Evolutionary conservation across 176 grass and related monocot genomes (phyloP), one percentile per base, ranked within the genome.

Genomic region (Secale cereale): DNA sequence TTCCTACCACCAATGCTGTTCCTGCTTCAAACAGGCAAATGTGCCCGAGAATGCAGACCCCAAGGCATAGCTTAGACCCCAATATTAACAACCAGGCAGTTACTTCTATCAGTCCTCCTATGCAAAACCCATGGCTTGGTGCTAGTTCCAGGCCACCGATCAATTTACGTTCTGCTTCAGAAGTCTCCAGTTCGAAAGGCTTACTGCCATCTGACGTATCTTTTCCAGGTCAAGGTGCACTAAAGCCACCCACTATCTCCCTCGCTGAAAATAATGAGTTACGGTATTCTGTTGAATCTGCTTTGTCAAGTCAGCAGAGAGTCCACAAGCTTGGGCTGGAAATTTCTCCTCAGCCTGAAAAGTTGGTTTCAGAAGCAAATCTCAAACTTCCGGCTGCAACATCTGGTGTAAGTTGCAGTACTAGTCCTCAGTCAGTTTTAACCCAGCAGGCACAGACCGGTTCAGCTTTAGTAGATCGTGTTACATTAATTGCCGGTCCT

Each of bases 61-160:
- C 82, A 73, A 94, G 65, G 61, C 88, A 88, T 85, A 85, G 67
- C 81, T 81, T 73, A 89, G 81, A 82, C 76, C 81, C 91, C 54
- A 62, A 46, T 83, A 85, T 94, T 63, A 88, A 66, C 48, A 82
- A 73, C 39, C 84, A 87, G 54, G 20, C 86, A 46, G 62, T 80
- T 65, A 45, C 80, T 81, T 92, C 80, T 80, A 43, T 87, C 61
- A 88, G 85, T 61, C 78, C 85, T 70, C 66, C 81, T 45, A 25
- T 84, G 75, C 56, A 54, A 11, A 83, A 11, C 20, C 43, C 75
- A 56, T 84, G 81, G 82, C 17, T 80, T 85, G 76, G 41, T 85
- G 68, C 59, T 75, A 75, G 56, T 80, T 80, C 81, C 12, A 65
- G 31, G 40, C 41, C 59, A 83, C 17, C 59, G 8, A 40, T 28